A percentile compares a stretch with the other conserved stretches of the same genome.
Conservation (phyloP, 176 grass and related monocot species). For the Melocanna baccifera region DNA sequence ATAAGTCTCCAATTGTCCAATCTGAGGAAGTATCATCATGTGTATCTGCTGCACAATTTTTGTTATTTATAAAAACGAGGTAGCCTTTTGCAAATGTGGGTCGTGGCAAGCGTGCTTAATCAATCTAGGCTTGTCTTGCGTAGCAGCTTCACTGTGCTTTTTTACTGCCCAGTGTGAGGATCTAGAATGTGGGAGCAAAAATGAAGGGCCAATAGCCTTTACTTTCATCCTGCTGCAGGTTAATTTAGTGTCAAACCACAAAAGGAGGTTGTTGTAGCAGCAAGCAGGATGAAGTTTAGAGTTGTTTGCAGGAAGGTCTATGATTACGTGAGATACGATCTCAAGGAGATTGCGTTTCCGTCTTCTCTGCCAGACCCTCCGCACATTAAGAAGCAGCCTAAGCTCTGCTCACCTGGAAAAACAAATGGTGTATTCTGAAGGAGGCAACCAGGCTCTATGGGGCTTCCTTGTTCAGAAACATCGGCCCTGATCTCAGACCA, state of each 20-base stretch:
- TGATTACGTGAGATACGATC: conserved; percentile 60
- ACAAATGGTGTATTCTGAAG: conserved; percentile 60
- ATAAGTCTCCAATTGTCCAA: neutral
- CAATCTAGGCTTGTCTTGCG: neutral
- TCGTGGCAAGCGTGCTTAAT: neutral
- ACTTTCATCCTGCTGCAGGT: neutral
- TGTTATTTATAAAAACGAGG: neutral
- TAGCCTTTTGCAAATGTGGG: neutral
- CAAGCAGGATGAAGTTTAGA: conserved; percentile 56
- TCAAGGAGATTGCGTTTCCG: conserved; percentile 73
- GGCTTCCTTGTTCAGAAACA: conserved; percentile 45
- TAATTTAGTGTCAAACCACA: neutral
- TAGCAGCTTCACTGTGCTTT: neutral
- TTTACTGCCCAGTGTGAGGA: neutral
- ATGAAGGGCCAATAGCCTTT: neutral
- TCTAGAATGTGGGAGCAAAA: neutral
- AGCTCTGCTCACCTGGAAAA: conserved; percentile 48
- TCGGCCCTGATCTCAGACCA: conserved; percentile 53
- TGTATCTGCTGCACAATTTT: neutral
- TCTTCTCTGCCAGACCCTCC: conserved; percentile 66
- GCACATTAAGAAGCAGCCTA: conserved; percentile 36
- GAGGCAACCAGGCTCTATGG: conserved; percentile 63
- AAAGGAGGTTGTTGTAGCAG: neutral
- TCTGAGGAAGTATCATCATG: neutral
- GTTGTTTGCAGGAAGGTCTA: conserved; percentile 56